These are phyloP conservation scores for Bretschneidera sinensis DNA, from an alignment of 345 rosid genomes.

Conservation along the genomic window DNA sequence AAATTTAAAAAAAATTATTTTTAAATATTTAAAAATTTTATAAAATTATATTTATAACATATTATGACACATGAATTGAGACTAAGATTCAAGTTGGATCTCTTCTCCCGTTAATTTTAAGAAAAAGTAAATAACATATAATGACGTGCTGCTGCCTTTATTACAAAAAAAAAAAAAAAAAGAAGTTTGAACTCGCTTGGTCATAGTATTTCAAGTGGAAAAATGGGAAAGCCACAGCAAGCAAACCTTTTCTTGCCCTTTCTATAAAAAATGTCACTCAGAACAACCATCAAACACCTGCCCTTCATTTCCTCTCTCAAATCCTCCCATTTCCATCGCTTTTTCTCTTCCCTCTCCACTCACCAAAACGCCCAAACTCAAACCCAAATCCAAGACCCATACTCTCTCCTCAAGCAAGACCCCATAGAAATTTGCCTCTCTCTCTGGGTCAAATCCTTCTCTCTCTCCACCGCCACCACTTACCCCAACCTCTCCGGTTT, in stretches of 20 bases:
- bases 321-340: conserved; percentile 10
- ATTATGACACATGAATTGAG: too few species aligned
- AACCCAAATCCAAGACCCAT: conserved; percentile 31
- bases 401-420: conserved; percentile 72
- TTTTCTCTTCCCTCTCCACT: conserved; percentile 33
- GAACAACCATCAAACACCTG: conserved; percentile 65
- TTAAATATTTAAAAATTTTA: too few species aligned
- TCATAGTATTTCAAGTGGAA: too few species aligned
- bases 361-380: conserved; percentile 12
- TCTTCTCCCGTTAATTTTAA: too few species aligned
- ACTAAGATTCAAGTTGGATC: too few species aligned
- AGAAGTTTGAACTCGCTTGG: too few species aligned
- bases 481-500: conserved; percentile 80
- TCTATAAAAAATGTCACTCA: conserved; percentile 21
- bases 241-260: not conserved
- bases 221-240: too few species aligned
- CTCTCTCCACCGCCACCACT: conserved; percentile 45
- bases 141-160: too few species aligned
- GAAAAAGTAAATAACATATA: too few species aligned
- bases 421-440: conserved; percentile 74
- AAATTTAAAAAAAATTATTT: too few species aligned
- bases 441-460: conserved; percentile 90
- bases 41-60: too few species aligned
- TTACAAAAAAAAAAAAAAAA: too few species aligned
- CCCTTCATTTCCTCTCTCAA: conserved; percentile 18